Evolutionary conservation across 805 yeast species (phyloP).

Genomic region (Barnettozyma sucrosica): DNA sequence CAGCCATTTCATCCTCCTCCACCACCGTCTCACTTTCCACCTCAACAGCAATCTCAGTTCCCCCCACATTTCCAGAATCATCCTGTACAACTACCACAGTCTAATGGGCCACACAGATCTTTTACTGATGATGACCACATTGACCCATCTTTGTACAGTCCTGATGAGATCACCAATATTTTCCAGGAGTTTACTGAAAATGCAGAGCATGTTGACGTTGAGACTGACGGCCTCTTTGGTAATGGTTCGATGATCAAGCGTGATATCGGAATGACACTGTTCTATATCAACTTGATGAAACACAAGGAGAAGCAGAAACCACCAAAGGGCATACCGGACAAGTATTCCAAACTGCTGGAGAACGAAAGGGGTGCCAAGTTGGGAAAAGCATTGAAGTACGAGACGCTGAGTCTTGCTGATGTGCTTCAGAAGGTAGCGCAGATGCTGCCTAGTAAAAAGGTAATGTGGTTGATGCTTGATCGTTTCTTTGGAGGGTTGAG

Average conservation of each 20-base stretch:
- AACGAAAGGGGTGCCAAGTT: slow-evolving; percentile 13
- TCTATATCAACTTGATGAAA: slow-evolving; percentile 12
- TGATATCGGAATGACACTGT: slow-evolving; percentile 15
- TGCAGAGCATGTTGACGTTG: slow-evolving; percentile 12
- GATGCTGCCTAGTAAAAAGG: slow-evolving; percentile 46
- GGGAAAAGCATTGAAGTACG: slow-evolving; percentile 17
- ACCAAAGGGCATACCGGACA: slow-evolving; percentile 6
- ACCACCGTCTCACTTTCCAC: neutral
- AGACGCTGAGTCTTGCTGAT: slow-evolving; percentile 13
- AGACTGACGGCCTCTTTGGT: slow-evolving; percentile 21
- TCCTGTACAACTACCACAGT: neutral
- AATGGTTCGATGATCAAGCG: slow-evolving; percentile 13
- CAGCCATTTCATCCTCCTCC: slow-evolving; percentile 13
- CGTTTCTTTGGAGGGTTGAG: slow-evolving; percentile 39
- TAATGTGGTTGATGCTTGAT: slow-evolving; percentile 52
- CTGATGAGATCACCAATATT: slow-evolving; percentile 13
- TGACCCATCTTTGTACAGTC: slow-evolving; percentile 15
- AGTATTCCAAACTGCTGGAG: slow-evolving; percentile 13
- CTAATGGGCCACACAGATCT: neutral
- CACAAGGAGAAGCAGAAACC: neutral
- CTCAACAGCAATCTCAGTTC: neutral
- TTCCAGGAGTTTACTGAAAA: slow-evolving; percentile 13
- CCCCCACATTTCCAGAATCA: neutral
- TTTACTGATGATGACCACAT: slow-evolving; percentile 10
- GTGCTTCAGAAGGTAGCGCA: slow-evolving; percentile 28